Base-by-base conservation (phyloP, 768 basidiomycete species). In the Saitozyma sp. region DNA sequence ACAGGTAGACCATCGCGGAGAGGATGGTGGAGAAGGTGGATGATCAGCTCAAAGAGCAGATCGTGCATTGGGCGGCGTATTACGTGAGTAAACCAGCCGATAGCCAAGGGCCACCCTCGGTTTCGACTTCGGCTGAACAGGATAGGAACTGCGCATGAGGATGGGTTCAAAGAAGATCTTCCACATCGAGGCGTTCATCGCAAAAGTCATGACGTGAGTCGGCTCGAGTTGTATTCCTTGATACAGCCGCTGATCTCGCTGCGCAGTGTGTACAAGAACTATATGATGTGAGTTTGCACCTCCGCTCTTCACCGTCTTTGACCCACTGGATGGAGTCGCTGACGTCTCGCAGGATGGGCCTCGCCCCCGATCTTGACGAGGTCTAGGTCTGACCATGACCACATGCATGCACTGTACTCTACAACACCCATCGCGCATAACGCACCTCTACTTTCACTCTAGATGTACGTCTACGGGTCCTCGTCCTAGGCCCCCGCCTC, bases 41-140 rank as follows among this genome's bases (percentile, higher is more conserved):
- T 77, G 93, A 97, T 76, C 84, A 83, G 55, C 77, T 99, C 61
- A 96, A 94, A 80, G 86, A 89, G 0, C 92, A 97, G 70, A 87
- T 98, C 69, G 90, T 97, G 84, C 92, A 96, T 75, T 98, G 94
- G 94, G 92, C 95, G 4, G 92, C 96, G 20, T 89, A 95, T 76
- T 97, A 97, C 78, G 92, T 92, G 74, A 64, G 90, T 81, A 10
- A 8, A 37, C 8, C 7, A 48, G 10, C 10, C 49, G 7, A 10
- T 4, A 29, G 11, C 41, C 16, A 48, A 58, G 9, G 50, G 2
- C 13, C 11, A 41, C 51, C 49, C 61, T 2, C 29, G 29, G 29
- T 5, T 29, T 29, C 29, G 29, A 29, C 29, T 29, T 7, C 9
- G 38, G 52, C 66, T 66, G 54, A 64, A 46, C 6, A 29, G 8